Evolutionary conservation across 192 early-diverging fungal genomes (phyloP).

Genomic region (Fimicolochytrium jonesii): DNA sequence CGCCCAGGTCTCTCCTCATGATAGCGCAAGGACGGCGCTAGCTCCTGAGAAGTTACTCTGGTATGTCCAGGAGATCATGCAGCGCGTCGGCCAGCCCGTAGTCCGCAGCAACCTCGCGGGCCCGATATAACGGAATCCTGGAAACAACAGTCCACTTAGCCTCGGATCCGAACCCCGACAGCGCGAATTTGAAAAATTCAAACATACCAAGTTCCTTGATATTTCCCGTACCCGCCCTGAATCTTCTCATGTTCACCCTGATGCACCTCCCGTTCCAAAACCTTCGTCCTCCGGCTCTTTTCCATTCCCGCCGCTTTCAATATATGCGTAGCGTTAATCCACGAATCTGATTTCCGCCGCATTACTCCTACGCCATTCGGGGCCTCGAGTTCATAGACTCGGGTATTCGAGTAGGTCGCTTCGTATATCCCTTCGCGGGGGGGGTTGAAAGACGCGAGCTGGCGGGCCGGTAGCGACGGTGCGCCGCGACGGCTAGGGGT

Average conservation of each 20-base stretch:
- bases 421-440: constrained; percentile 30
- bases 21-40: too few species aligned
- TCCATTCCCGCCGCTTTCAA: constrained; percentile 48
- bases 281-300: constrained; percentile 50
- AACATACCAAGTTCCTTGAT: constrained; percentile 51
- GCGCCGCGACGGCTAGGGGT: not conserved
- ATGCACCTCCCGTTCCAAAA: constrained; percentile 40
- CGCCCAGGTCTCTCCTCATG: too few species aligned
- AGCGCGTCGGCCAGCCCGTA: constrained; percentile 31
- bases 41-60: too few species aligned
- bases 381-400: constrained; percentile 89
- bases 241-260: constrained; percentile 37
- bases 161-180: too few species aligned
- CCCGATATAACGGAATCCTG: constrained; percentile 45
- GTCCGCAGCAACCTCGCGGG: constrained; percentile 33
- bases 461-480: not conserved
- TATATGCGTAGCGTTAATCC: constrained; percentile 52
- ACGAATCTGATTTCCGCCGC: constrained; percentile 37
- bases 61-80: constrained; percentile 25
- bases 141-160: too few species aligned
- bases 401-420: constrained; percentile 54
- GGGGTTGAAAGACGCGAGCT: not conserved
- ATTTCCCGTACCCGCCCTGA: constrained; percentile 50
- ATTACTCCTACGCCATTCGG: constrained; percentile 54
- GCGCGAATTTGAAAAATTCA: not conserved